Base-by-base conservation (phyloP, 139 green algal species). In the Tetradesmus lagerheimii region DNA sequence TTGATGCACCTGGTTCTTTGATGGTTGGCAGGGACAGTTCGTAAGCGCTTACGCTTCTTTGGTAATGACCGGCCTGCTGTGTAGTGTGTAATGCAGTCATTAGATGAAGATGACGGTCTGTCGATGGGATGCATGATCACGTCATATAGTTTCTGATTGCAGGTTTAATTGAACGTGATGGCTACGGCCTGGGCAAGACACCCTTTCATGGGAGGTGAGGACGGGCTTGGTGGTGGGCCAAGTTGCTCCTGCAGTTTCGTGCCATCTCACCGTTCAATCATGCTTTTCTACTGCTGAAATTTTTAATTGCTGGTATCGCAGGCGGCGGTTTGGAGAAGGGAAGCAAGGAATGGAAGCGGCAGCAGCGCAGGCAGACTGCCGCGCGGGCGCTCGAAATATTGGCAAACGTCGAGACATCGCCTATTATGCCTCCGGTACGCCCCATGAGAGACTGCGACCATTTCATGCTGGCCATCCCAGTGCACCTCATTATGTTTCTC, bases 281-380 rank as follows among this genome's bases (percentile, higher is more conserved):
- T n/a, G 2, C 23, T 71, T 9, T 31, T 31, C 1, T 9, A 8
- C 16, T 71, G 57, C 57, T n/a, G 5, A n/a, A 31, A 9, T 71
- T 9, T 1, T n/a, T 71, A 23, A 14, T n/a, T 23, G 8, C 1
- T 31, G 57, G 4, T 8, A 8, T n/a, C 15, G 57, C 57, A 71
- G 57, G 57, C 25, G 57, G 57, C 57, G 57, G 23, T 2, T 6
- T 71, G 23, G 57, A 71, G 57, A 71, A 71, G 57, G 57, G 20
- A 31, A 71, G 57, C 57, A 71, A n/a, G 57, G 57, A 71, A 71
- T 71, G 57, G 57, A 71, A 71, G 57, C 57, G 77, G 35, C 77
- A 83, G 37, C 35, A 83, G 14, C 35, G 77, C 35, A 83, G 77
- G 77, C 41, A 83, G 35, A 43, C 41, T 34, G 77, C 77, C 29